These are phyloP conservation scores for Aspergillus affinis DNA, from an alignment of 495 filamentous ascomycete species.

Conservation along the genomic window DNA sequence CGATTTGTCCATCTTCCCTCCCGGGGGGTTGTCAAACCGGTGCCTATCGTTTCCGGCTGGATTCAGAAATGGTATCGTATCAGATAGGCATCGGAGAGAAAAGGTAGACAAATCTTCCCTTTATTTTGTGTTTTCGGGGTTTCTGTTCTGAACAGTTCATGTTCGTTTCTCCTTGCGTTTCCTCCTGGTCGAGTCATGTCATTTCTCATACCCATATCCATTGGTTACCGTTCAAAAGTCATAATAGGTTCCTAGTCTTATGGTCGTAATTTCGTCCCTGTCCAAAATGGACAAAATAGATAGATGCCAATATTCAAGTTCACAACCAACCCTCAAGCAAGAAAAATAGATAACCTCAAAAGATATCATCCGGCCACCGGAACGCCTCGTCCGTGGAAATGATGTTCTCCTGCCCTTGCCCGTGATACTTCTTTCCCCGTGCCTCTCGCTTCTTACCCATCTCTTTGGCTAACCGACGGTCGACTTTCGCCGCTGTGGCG, in stretches of 20 bases:
- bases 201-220: background rate
- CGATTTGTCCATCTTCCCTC: background rate
- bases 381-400: constrained; percentile 16
- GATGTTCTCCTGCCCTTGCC: background rate
- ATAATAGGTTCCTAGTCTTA: too few relatives aligned
- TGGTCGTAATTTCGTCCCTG: too few relatives aligned
- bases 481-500: constrained; percentile 33
- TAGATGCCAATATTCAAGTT: too few relatives aligned
- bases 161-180: background rate
- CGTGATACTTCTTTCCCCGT: constrained; percentile 1
- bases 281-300: too few relatives aligned
- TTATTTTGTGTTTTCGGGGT: background rate
- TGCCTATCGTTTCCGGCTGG: background rate
- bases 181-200: background rate
- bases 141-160: background rate
- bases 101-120: background rate
- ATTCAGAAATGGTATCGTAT: background rate
- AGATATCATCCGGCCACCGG: constrained; percentile 50
- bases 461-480: constrained; percentile 28
- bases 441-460: constrained; percentile 16
- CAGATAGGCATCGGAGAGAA: background rate
- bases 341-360: constrained; percentile 23
- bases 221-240: too few relatives aligned
- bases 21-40: too few relatives aligned
- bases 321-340: too few relatives aligned